Evolutionary conservation across 1,284 basidiomycete genomes (phyloP).

Genomic region (Sporisorium scitamineum): DNA sequence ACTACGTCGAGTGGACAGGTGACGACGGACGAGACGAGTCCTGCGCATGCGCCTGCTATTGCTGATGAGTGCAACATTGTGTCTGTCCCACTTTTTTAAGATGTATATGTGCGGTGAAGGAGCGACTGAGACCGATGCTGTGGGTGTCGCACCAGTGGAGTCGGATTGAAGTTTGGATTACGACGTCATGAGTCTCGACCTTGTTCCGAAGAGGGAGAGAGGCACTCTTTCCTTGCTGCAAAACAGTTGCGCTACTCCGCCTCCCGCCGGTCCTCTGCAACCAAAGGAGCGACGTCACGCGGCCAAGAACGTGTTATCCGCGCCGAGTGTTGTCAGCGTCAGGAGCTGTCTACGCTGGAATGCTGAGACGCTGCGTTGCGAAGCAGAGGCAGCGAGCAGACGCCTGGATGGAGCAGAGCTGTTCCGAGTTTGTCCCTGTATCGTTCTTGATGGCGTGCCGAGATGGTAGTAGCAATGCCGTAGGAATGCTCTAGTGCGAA

Average conservation of each 20-base stretch:
- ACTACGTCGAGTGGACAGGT: constrained; percentile 98
- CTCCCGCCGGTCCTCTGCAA: background rate
- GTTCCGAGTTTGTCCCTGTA: background rate
- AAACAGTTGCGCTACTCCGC: background rate
- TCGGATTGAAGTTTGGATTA: background rate
- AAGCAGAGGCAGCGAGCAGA: too few species aligned
- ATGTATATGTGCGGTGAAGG: background rate
- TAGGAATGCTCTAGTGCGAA: background rate
- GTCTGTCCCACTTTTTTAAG: background rate
- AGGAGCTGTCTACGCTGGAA: background rate
- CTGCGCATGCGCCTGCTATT: constrained; percentile 74
- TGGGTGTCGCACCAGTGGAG: background rate
- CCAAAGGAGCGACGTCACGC: background rate
- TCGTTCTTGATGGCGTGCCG: background rate
- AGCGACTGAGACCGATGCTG: background rate
- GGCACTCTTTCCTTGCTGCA: background rate
- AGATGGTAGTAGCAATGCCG: background rate
- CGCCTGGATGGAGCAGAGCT: too few species aligned
- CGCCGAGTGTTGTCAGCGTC: background rate
- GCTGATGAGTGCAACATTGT: constrained; percentile 47
- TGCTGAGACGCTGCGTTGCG: background rate
- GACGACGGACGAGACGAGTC: constrained; percentile 89
- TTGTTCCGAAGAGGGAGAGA: background rate
- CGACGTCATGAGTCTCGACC: background rate
- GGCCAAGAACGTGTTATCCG: too few species aligned